These are phyloP conservation scores for Sanguinoderma infundibulare DNA, from an alignment of 1,284 basidiomycete species.

Conservation along the genomic window DNA sequence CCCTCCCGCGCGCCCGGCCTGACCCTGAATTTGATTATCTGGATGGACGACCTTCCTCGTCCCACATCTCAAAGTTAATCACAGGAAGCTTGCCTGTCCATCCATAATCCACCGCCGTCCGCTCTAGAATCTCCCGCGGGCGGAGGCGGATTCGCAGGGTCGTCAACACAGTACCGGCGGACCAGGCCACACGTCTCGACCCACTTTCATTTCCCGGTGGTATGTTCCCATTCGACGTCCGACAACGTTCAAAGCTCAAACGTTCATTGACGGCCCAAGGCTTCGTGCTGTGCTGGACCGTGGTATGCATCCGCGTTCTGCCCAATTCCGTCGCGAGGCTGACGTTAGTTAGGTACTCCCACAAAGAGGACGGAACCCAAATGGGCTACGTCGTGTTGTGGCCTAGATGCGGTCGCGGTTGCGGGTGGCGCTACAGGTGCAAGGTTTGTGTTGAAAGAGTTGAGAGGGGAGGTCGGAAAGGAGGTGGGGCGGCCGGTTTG, in stretches of 20 bases:
- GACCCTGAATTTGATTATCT: slow-evolving; percentile 25
- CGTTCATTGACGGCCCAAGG: too few relatives aligned
- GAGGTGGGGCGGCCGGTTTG: neutral
- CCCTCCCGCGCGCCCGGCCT: slow-evolving; percentile 4
- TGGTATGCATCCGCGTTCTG: neutral
- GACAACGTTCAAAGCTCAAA: too few relatives aligned
- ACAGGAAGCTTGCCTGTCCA: neutral
- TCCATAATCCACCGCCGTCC: neutral
- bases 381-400: neutral
- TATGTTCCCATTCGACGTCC: neutral
- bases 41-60: neutral
- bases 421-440: neutral
- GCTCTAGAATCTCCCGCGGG: neutral
- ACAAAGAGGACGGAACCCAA: neutral
- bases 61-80: slow-evolving; percentile 6
- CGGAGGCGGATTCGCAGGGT: slow-evolving; percentile 8
- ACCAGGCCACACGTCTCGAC: neutral
- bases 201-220: neutral
- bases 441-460: neutral
- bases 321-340: neutral
- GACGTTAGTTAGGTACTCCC: neutral
- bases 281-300: neutral
- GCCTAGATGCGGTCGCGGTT: neutral
- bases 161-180: neutral
- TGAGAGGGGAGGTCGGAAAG: neutral